Evolutionary conservation across 2,329 filamentous ascomycete genomes (phyloP), one percentile per base, ranked within the genome.

Genomic region (Neofusicoccum umdonicola): DNA sequence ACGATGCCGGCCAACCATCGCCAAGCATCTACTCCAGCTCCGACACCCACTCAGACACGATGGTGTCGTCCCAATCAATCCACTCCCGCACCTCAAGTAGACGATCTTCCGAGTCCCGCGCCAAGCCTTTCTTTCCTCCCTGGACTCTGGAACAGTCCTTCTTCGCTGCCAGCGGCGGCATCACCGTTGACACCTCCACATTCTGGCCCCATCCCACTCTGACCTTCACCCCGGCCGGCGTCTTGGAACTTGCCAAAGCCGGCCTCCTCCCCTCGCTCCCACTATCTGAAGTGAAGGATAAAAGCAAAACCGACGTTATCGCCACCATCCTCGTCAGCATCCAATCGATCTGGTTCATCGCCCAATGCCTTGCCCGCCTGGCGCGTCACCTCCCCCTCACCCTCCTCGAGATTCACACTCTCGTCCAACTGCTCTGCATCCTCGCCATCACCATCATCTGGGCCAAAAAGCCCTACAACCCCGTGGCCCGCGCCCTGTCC

Each of bases 341-440:
- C 2, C 79, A 82, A 63, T 75, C 77, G 0, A 65, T 66, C 3
- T 81, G 78, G 77, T 78, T 81, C 69, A 54, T 74, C 0, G 48
- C 77, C 0, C 75, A 81, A 64, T 73, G 70, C 51, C 68, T 78
- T 7, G 73, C 71, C 12, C 72, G 79, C 1, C 67, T 70, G 2
- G 65, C 66, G 0, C 67, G 75, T 15, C 67, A 71, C 1, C 68
- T 81, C 0, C 77, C 79, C 0, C 47, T 81, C 0, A 74, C 72
- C 0, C 70, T 80, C 3, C 67, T 81, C 1, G 78, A 81, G 52
- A 54, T 80, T 0, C 72, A 76, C 65, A 76, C 75, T 1, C 65
- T 76, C 35, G 71, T 70, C 0, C 76, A 78, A 66, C 73, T 77
- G 4, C 52, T 73, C 7, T 78, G 75, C 62, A 73, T 76, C 3